Conservation (phyloP, 306 rosid genomes). For the Parietaria judaica region DNA sequence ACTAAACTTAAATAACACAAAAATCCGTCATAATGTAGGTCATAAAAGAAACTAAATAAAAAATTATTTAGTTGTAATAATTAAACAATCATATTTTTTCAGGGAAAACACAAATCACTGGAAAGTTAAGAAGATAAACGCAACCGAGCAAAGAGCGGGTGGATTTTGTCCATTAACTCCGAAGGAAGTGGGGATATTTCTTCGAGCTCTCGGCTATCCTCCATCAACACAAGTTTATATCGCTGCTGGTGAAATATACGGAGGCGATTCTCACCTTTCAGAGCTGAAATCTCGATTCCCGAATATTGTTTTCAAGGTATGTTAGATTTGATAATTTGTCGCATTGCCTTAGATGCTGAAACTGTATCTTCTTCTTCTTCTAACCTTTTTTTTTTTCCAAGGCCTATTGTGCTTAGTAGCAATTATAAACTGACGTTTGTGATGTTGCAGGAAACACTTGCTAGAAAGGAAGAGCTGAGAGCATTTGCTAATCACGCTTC, state of each 20-base stretch:
- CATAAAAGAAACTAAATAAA: no score
- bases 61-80: no score
- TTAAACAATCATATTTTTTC: no score
- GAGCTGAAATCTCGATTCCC: constrained; percentile 83
- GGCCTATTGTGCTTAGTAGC: constrained; percentile 22
- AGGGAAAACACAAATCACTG: constrained; percentile 88
- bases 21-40: no score
- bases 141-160: constrained; percentile 73
- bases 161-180: constrained; percentile 94
- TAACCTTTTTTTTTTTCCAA: no score
- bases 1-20: no score
- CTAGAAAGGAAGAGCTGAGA: constrained; percentile 62
- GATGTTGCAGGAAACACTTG: constrained; percentile 74
- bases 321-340: constrained; percentile 13
- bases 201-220: constrained; percentile 77
- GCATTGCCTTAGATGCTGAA: no score
- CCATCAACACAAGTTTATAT: constrained; percentile 68
- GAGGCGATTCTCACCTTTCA: constrained; percentile 56
- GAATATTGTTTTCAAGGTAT: constrained; percentile 60
- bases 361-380: no score
- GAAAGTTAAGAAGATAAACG: constrained; percentile 76
- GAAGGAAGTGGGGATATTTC: constrained; percentile 85
- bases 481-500: constrained; percentile 76
- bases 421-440: constrained; percentile 15
- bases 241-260: constrained; percentile 96